Percentiles rank a stretch among this genome's conserved stretches.
phyloP scores from a whole-genome alignment of 2,329 filamentous ascomycete genomes.

The Fusarium albosuccineum region DNA sequence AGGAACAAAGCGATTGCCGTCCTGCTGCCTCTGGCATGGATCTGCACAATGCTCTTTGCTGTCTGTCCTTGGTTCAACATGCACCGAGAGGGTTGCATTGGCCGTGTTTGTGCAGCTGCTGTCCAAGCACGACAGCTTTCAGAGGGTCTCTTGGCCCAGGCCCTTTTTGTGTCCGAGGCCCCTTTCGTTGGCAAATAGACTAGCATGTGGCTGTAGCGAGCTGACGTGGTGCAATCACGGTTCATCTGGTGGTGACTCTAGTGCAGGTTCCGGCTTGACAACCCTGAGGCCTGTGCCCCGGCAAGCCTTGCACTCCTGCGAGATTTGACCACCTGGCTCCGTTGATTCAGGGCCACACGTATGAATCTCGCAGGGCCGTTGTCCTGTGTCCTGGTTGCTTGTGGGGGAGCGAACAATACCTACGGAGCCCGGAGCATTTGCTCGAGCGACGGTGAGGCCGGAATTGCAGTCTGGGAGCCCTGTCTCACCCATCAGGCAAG shows the following conservation, averaged over 20 bases:
- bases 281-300: slow-evolving; percentile 1
- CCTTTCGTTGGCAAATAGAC: slow-evolving; percentile 10
- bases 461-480: slow-evolving; percentile 9
- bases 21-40: slow-evolving; percentile 13
- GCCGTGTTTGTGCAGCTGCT: slow-evolving; percentile 14
- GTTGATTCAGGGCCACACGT: slow-evolving; percentile 9
- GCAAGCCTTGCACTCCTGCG: slow-evolving; percentile 14
- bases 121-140: slow-evolving; percentile 2
- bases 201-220: slow-evolving; percentile 34
- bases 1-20: slow-evolving; percentile 12
- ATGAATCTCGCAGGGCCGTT: slow-evolving; percentile 13
- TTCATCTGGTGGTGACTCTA: slow-evolving; percentile 16
- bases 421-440: neutral
- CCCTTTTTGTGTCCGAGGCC: slow-evolving; percentile 15
- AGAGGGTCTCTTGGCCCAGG: neutral
- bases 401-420: neutral
- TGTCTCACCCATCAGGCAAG: neutral
- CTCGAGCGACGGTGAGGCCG: slow-evolving; percentile 24
- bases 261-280: slow-evolving; percentile 29
- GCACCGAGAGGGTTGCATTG: slow-evolving; percentile 20
- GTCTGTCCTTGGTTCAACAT: slow-evolving; percentile 11
- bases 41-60: slow-evolving; percentile 4
- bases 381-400: slow-evolving; percentile 8
- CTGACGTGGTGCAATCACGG: slow-evolving; percentile 31
- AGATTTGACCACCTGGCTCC: slow-evolving; percentile 20